Evolutionary conservation across 768 basidiomycete species (phyloP), one percentile per base, ranked within the genome.

Genomic region (Gloeophyllum trabeum): DNA sequence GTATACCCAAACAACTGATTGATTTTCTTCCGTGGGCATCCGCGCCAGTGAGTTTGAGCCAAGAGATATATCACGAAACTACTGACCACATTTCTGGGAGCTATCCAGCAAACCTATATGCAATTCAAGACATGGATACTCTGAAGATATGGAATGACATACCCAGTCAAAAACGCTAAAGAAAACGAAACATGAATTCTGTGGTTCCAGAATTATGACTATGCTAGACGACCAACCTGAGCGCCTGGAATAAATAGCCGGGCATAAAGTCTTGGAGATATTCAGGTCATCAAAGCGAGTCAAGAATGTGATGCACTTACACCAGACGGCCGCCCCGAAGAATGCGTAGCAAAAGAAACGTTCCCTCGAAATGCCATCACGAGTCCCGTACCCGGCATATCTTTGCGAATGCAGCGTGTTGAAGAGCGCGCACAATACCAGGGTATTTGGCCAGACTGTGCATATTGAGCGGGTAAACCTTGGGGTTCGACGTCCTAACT

Each of bases 31-130:
- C 1, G 7, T 10, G 40, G 41, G 40, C 40, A 20, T 4, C 20
- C 25, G 21, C 7, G 5, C 22, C 18, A 30, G 24, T 13, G 12
- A 7, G 6, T 4, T 25, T 7, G 7, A 30, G 14, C 5, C 14
- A 21, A 32, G 32, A 39, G 35, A 39, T 22, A 39, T 16, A n/a
- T 32, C 28, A 16, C 16, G 10, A 32, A 10, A 10, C 16, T n/a
- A 64, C 72, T 50, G 52, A 75, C 72, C 38, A 71, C 52, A 50
- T 77, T 76, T 25, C 67, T 48, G 3, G 79, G 79, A 13, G 71
- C 73, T 36, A 79, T 70, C 80, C 80, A 81, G 50, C 77, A 79
- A 6, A 69, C 73, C n/a, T n/a, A n/a, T n/a, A n/a, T n/a, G n/a
- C n/a, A n/a, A n/a, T n/a, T n/a, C n/a, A n/a, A n/a, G n/a, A n/a